phyloP scores from a whole-genome alignment of 2,329 filamentous ascomycete genomes.

The Botrytis medusae region DNA sequence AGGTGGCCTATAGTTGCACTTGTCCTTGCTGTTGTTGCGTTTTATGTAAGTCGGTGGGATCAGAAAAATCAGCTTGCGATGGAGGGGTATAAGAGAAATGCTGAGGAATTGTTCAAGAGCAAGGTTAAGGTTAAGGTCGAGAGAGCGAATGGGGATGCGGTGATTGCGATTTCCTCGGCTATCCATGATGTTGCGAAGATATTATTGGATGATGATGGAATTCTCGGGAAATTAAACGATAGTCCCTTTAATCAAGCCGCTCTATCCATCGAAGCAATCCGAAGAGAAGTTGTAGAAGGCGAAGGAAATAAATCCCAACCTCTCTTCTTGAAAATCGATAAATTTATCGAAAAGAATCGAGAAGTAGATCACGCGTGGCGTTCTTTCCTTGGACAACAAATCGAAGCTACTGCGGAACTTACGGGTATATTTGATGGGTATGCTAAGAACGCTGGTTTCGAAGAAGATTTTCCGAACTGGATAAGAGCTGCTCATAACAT shows the following conservation, averaged over 20 bases:
- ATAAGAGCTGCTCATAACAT: not conserved
- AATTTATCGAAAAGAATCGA: not conserved
- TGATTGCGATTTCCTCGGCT: not conserved
- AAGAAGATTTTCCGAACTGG: not conserved
- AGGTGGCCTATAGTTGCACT: not conserved
- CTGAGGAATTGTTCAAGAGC: not conserved
- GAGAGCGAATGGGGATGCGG: not conserved
- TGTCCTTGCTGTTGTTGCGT: not conserved
- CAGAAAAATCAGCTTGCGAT: not conserved
- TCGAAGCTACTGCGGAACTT: not conserved
- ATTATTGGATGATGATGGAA: not conserved
- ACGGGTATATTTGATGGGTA: not conserved
- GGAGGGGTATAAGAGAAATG: not conserved
- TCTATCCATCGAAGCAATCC: not conserved
- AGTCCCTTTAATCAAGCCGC: conserved; percentile 2
- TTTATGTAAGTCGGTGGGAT: not conserved
- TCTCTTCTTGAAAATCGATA: not conserved
- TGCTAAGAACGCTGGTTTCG: not conserved
- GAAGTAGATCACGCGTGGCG: conserved; percentile 9
- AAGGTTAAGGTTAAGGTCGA: not conserved
- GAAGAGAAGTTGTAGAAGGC: not conserved
- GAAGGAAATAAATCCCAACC: not conserved
- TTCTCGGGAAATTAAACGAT: not conserved
- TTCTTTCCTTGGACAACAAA: conserved; percentile 3
- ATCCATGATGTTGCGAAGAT: not conserved